Evolutionary conservation across 2,329 filamentous ascomycete genomes (phyloP).

Genomic region (Penicillium sp.): DNA sequence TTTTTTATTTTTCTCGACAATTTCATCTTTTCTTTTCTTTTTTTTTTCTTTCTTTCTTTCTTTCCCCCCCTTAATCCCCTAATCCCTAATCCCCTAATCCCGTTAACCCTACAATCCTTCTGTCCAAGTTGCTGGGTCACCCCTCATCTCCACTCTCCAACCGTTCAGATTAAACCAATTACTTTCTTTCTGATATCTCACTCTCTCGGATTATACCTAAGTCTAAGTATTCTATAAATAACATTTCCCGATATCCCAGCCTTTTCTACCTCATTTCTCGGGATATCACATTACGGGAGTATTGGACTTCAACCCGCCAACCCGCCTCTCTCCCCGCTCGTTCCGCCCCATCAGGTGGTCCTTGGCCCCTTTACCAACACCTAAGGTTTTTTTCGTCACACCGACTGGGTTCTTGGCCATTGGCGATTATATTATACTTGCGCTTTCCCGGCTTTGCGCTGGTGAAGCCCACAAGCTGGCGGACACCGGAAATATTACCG

Average conservation of each 20-base stretch:
- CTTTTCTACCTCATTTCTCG: background rate
- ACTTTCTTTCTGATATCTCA: background rate
- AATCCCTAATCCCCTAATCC: background rate
- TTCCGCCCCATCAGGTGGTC: constrained; percentile 1
- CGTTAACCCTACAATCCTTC: background rate
- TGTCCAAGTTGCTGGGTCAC: constrained; percentile 12
- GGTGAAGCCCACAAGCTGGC: background rate
- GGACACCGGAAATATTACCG: background rate
- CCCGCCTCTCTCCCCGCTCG: constrained; percentile 1
- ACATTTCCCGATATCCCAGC: background rate
- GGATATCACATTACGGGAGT: background rate
- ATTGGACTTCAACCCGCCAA: background rate
- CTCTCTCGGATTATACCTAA: background rate
- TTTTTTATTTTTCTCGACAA: no score
- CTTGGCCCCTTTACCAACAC: background rate
- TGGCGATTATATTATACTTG: constrained; percentile 17
- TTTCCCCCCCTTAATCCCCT: background rate
- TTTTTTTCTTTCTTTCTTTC: background rate
- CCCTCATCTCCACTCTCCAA: constrained; percentile 4
- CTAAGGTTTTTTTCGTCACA: constrained; percentile 13
- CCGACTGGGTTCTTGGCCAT: constrained; percentile 6
- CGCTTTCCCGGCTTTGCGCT: constrained; percentile 3
- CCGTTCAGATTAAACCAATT: constrained; percentile 8
- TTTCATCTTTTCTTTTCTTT: background rate
- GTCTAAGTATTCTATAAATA: constrained; percentile 1